Evolutionary conservation across 2,329 filamentous ascomycete genomes (phyloP).

Genomic region (Talaromyces islandicus): DNA sequence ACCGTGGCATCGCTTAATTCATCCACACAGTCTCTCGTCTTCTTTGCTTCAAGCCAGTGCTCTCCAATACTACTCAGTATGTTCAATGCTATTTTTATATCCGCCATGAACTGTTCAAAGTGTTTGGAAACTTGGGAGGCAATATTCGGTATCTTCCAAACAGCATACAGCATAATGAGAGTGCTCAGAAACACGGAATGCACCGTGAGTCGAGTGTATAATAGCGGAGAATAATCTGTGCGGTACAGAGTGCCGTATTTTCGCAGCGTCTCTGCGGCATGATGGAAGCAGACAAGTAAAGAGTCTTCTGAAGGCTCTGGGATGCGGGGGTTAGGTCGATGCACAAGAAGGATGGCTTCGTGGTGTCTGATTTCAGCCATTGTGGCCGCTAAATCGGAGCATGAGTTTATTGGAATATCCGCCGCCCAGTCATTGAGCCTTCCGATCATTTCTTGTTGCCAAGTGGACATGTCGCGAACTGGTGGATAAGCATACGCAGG

Average conservation of each 20-base stretch:
- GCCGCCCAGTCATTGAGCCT: conserved; percentile 38
- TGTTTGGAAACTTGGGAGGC: conserved; percentile 26
- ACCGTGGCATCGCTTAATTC: conserved; percentile 23
- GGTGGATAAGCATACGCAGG: conserved; percentile 47
- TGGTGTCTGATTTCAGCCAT: conserved; percentile 40
- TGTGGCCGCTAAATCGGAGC: neutral
- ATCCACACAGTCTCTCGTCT: conserved; percentile 25
- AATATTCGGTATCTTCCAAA: conserved; percentile 42
- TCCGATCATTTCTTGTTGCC: conserved; percentile 41
- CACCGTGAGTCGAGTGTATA: conserved; percentile 46
- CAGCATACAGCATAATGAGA: conserved; percentile 47
- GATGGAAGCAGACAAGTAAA: conserved; percentile 39
- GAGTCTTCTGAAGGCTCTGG: conserved; percentile 40
- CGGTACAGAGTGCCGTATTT: conserved; percentile 41
- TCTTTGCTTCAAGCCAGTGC: conserved; percentile 45
- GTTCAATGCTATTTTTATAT: conserved; percentile 39
- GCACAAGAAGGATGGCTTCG: conserved; percentile 43
- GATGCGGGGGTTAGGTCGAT: conserved; percentile 49
- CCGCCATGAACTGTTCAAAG: conserved; percentile 35
- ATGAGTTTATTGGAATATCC: conserved; percentile 25
- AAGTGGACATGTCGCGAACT: conserved; percentile 39
- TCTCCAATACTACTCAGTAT: conserved; percentile 48
- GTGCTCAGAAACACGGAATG: conserved; percentile 45
- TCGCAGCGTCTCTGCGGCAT: conserved; percentile 37
- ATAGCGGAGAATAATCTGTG: conserved; percentile 31